Base-by-base conservation (phyloP, 164 flowering plant species). In the Nymphaea thermarum region DNA sequence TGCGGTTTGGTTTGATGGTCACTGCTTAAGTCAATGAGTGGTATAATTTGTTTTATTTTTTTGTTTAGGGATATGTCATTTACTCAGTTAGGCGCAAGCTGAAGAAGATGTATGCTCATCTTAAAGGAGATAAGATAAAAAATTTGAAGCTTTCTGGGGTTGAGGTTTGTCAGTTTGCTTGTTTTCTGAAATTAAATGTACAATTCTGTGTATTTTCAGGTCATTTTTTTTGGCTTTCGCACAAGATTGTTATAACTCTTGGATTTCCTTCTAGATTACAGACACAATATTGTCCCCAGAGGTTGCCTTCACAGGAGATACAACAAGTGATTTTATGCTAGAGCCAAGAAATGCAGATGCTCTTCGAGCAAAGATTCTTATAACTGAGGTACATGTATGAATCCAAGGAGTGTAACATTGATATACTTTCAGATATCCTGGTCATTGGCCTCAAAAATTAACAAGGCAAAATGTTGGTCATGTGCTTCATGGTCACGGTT, bases 251-350 rank as follows among this genome's bases (percentile, higher is more conserved):
- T 67, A 67, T 70, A 60, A 74, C 72, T 71, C 75, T 65, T 36
- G 66, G 43, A 53, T 74, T 42, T 44, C 36, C 66, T 74, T 70
- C 68, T 76, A 94, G 99, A 91, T 94, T 70, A 86, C 96, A 80
- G 96, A 94, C 74, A 82, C 75, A 36, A 77, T 94, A 65, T 75
- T 94, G 78, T 85, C 86, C 67, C 99, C 99, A 64, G 99, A 94
- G 82, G 87, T 94, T 70, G 98, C 99, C 45, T 91, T 94, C 76
- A 94, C 98, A 1, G 99, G 99, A 47, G 99, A 92, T 71, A 94
- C 99, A 60, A 86, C 84, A 1, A 78, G 98, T 63, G 96, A 91
- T 44, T 94, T 83, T 76, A 81, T 90, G 82, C 85, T 90, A 64
- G 84, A 94, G 70, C 96, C 96, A 67, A 88, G 83, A 14, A 91